Base-by-base conservation (phyloP, 371 early-diverging fungal species). In the Mortierella sp. region DNA sequence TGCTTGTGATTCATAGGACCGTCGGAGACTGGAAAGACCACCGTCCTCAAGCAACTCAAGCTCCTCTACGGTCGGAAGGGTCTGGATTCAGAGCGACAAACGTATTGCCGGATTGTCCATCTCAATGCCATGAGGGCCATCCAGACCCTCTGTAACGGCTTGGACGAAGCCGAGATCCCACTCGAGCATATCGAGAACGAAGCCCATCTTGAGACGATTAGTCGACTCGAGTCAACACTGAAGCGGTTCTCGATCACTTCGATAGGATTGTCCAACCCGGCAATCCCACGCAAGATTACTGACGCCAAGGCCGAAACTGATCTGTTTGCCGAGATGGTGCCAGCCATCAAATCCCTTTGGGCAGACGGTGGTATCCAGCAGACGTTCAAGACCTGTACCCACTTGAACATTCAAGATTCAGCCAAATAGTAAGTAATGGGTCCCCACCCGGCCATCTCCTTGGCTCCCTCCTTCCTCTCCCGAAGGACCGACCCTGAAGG, bases 11-110 rank as follows among this genome's bases (percentile, higher is more conserved):
- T 37, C 21, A 52, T 64, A 84, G 84, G 84, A 26, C 81, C 84
- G 14, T 79, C 83, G 25, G 84, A 84, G 58, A 81, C 83, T 51
- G 84, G 84, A 23, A 84, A 84, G 74, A 82, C 84, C 0, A 84
- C 84, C 4, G 84, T 84, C 6, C 68, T 84, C 26, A 84, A 84
- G 60, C 84, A 84, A 57, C 29, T 84, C n/a, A 82, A 82, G 59
- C 72, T 84, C 18, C 80, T 84, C 23, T 83, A 84, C 60, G 81
- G 84, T 19, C 62, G 68, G 11, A 68, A 74, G 25, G 84, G 84
- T 45, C 51, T 84, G 53, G 76, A 75, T 55, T 29, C 59, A 15
- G 84, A 84, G 53, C 73, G 84, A 7, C 63, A 81, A 58, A 77
- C 75, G 3, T 84, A 82, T 64, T 70, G 81, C 14, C 45, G 80